Conservation (phyloP, 805 yeast genomes). For the Torulaspora quercuum region DNA sequence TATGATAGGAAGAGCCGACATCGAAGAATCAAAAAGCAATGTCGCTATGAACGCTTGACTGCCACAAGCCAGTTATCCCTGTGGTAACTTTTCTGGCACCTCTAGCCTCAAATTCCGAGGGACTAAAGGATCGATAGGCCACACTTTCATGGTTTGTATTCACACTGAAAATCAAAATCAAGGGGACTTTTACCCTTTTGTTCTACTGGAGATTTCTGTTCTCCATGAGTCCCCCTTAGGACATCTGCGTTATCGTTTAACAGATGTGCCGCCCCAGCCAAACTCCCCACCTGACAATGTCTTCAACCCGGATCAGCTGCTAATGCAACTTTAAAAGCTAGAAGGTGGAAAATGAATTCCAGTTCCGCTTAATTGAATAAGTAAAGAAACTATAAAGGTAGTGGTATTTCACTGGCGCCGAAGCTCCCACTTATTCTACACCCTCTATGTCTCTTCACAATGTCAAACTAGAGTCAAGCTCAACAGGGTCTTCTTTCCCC, state of each 20-base stretch:
- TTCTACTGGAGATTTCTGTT: slow-evolving; percentile 47
- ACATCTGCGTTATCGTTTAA: slow-evolving; percentile 47
- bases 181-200: slow-evolving; percentile 46
- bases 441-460: slow-evolving; percentile 39
- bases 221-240: slow-evolving; percentile 45
- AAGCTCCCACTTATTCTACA: slow-evolving; percentile 44
- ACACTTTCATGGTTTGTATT: slow-evolving; percentile 46
- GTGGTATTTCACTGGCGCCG: slow-evolving; percentile 46
- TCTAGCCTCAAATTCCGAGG: slow-evolving; percentile 45
- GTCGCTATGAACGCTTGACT: slow-evolving; percentile 48
- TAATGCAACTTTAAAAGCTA: slow-evolving; percentile 35
- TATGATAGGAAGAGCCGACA: slow-evolving; percentile 50
- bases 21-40: slow-evolving; percentile 48
- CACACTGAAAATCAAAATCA: slow-evolving; percentile 46
- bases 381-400: slow-evolving; percentile 39
- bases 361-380: slow-evolving; percentile 41
- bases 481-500: slow-evolving; percentile 39
- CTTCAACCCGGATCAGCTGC: slow-evolving; percentile 36
- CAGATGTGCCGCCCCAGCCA: slow-evolving; percentile 48
- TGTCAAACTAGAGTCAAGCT: slow-evolving; percentile 45
- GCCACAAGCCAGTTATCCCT: slow-evolving; percentile 46
- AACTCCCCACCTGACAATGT: slow-evolving; percentile 45
- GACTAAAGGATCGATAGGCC: slow-evolving; percentile 49
- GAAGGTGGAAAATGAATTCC: slow-evolving; percentile 37
- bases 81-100: slow-evolving; percentile 45